Evolutionary conservation across 371 early-diverging fungal genomes (phyloP), one percentile per base, ranked within the genome.

Genomic region (Mucor ambiguus): DNA sequence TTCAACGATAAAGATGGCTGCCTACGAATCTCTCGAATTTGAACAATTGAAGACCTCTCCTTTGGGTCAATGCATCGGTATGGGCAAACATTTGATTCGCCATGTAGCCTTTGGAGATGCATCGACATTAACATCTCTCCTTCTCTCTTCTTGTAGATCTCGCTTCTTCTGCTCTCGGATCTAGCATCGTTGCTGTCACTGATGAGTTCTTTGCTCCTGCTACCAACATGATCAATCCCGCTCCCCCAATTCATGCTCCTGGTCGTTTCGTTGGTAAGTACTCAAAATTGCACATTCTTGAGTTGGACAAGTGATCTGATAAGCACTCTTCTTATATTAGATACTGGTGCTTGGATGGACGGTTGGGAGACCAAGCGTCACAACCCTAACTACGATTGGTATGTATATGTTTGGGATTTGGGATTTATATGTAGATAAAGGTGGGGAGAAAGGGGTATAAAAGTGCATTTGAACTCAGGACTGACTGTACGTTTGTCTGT

Each of bases 341-440:
- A 86, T 24, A 87, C 85, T 29, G 93, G 92, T 68, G 88, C 89
- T 35, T 91, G 90, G 92, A 88, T 90, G 83, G 92, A 93, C 74
- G 95, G 95, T 20, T 96, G 97, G 97, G 96, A 95, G 75, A 87
- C 94, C 38, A 89, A 92, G 70, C 90, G 97, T 65, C 96, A 96
- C 72, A 87, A 92, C 75, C 79, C 88, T 32, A 78, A 83, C 35
- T 87, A 87, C 60, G 95, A 96, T 78, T 95, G 96, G 88, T 79
- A 77, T 70, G 56, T 41, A 55, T 55, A 55, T 6, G 14, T 12
- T 35, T 9, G 11, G 54, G 18, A 20, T 30, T 26, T 30, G 52
- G 52, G 16, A 18, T 41, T 18, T 41, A 37, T 14, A 48, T 49
- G 0, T 30, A 32, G 32, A 37, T 33, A 41, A 66, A 62, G 5